phyloP scores from a whole-genome alignment of 768 basidiomycete genomes.

The Pleurotus pulmonarius region DNA sequence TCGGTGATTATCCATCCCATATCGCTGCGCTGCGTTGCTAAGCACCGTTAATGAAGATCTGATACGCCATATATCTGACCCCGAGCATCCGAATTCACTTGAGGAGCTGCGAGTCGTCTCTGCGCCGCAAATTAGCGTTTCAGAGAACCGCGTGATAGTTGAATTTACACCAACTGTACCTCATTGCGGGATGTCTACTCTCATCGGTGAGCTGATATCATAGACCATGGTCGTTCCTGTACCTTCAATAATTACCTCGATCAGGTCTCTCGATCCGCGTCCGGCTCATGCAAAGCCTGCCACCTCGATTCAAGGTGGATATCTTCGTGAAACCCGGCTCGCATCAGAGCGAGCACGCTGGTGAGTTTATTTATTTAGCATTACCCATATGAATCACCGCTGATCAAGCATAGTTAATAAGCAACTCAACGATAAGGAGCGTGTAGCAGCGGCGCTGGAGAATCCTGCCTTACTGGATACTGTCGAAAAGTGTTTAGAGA shows the following conservation, averaged over 20 bases:
- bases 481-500: slow-evolving; percentile 63
- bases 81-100: slow-evolving; percentile 90
- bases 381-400: not conserved
- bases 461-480: slow-evolving; percentile 83
- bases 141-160: slow-evolving; percentile 67
- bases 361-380: slow-evolving; percentile 36
- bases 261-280: slow-evolving; percentile 95
- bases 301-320: slow-evolving; percentile 91
- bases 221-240: not conserved
- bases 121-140: slow-evolving; percentile 68
- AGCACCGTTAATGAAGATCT: slow-evolving; percentile 61
- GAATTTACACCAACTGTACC: slow-evolving; percentile 98
- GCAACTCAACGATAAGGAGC: slow-evolving; percentile 97
- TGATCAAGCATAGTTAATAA: slow-evolving; percentile 72
- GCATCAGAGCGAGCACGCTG: slow-evolving; percentile 90
- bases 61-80: slow-evolving; percentile 89
- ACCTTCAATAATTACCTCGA: slow-evolving; percentile 4
- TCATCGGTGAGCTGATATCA: slow-evolving; percentile 67
- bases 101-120: slow-evolving; percentile 97
- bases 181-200: slow-evolving; percentile 95
- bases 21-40: not conserved
- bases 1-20: slow-evolving; percentile 47
- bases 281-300: slow-evolving; percentile 82
- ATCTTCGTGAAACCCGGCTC: slow-evolving; percentile 91
- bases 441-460: slow-evolving; percentile 95